phyloP scores from a whole-genome alignment of 306 rosid genomes.

The Lablab purpureus region DNA sequence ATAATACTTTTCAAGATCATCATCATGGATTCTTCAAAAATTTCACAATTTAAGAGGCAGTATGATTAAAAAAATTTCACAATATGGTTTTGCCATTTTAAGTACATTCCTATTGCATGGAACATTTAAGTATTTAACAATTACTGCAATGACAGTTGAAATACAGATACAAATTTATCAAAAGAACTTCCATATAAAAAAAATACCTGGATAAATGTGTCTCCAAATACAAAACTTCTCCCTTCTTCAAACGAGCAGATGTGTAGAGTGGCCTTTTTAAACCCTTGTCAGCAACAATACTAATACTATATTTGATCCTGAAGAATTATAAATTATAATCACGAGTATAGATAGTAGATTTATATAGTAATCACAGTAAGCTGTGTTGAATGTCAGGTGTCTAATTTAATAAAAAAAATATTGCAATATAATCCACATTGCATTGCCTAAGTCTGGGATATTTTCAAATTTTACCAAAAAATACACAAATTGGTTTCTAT shows the following conservation, averaged over 20 bases:
- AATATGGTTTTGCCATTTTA: conserved; percentile 26
- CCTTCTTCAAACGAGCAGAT: conserved; percentile 93
- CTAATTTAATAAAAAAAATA: conserved; percentile 25
- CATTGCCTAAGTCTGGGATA: conserved; percentile 6
- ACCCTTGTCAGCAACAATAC: conserved; percentile 94
- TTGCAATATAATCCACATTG: conserved; percentile 15
- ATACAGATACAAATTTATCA: conserved; percentile 27
- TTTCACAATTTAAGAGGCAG: background rate
- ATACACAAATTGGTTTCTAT: conserved; percentile 10
- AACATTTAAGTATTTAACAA: conserved; percentile 17
- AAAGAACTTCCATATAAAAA: conserved; percentile 38
- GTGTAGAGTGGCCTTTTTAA: conserved; percentile 85
- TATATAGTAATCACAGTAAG: conserved; percentile 15
- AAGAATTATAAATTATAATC: conserved; percentile 28
- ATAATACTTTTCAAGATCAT: conserved; percentile 23
- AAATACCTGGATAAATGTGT: conserved; percentile 79
- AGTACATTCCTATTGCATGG: conserved; percentile 17
- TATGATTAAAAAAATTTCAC: conserved; percentile 9
- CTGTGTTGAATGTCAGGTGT: conserved; percentile 14
- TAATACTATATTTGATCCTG: conserved; percentile 92
- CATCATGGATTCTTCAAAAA: conserved; percentile 2
- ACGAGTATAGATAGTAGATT: conserved; percentile 34
- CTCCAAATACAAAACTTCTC: conserved; percentile 95
- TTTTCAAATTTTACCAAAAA: conserved; percentile 30
- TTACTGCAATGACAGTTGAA: conserved; percentile 11